Base-by-base conservation (phyloP, 83 land plant genomes). In the Picea abies region DNA sequence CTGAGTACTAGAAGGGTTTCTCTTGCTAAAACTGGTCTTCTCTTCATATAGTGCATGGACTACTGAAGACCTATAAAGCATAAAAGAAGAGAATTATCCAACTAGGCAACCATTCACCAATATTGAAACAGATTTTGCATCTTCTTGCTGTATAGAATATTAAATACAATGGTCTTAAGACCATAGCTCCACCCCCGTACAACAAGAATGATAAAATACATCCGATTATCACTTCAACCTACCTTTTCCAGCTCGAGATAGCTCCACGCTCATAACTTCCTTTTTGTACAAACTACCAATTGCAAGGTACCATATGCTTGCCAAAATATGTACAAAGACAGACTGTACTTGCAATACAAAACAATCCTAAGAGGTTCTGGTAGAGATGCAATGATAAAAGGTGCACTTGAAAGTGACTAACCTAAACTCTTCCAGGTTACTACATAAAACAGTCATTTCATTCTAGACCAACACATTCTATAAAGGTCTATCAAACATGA, bases 21-120 rank as follows among this genome's bases (percentile, higher is more conserved):
- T 47, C 26, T 11, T 44, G 56, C 49, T 73, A 20, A 73, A 4
- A 47, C 58, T n/a, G 12, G 22, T 4, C 10, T 73, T 23, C 11
- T 14, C 77, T 73, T 73, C 77, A 73, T 62, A 60, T 60, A 60
- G 80, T 60, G 63, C 32, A 25, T 5, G 80, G 26, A 60, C 41
- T 78, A 37, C 60, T 60, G 63, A 78, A 58, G 80, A 58, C 63
- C 80, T 78, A 25, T 20, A 78, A 26, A 17, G 63, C 9, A 8
- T n/a, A 44, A 73, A 73, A 73, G 12, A 39, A 8, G 25, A 73
- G 8, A 71, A 39, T 39, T 73, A 44, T 52, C 77, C 25, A 44
- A 73, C 26, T 44, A 41, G 5, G 23, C 8, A 8, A 44, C 0
- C 77, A 73, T 73, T 41, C 47, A 14, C 3, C 0, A 73, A 44